phyloP scores from a whole-genome alignment of 129 eudicot species.

The Lonicera japonica region DNA sequence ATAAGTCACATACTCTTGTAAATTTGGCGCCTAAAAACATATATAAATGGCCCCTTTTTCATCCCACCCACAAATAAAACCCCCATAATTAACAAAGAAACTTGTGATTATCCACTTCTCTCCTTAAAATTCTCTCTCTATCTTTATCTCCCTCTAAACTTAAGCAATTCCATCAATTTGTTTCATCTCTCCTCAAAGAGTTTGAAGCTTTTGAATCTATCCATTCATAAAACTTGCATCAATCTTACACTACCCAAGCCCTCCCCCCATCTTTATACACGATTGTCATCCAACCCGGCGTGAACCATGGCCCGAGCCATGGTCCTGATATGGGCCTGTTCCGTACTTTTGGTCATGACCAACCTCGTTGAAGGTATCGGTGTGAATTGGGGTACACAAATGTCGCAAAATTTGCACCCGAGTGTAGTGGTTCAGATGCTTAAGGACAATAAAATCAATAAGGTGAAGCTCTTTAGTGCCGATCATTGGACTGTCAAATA shows the following conservation, averaged over 20 bases:
- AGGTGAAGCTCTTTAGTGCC: constrained; percentile 52
- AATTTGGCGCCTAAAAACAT: constrained; percentile 10
- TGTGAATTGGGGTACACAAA: constrained; percentile 50
- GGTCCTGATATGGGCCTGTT: constrained; percentile 33
- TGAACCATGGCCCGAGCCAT: constrained; percentile 38
- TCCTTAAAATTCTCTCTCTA: no score
- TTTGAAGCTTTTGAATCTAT: neutral
- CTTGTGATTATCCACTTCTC: neutral
- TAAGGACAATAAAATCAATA: constrained; percentile 41
- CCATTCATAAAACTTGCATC: neutral
- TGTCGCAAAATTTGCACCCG: constrained; percentile 34
- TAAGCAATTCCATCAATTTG: neutral
- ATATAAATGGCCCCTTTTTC: neutral
- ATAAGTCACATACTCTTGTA: neutral
- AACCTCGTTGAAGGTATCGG: constrained; percentile 19
- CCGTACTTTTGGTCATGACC: constrained; percentile 8
- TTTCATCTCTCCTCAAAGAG: neutral
- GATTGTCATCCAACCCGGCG: neutral
- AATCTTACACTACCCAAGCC: neutral
- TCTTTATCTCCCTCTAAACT: constrained; percentile 9
- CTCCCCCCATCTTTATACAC: neutral
- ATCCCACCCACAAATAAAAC: neutral
- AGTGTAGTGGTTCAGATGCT: constrained; percentile 34
- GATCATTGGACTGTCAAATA: constrained; percentile 31
- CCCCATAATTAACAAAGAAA: neutral